A percentile compares a stretch with the other conserved stretches of the same genome.
Evolutionary conservation across 2,329 filamentous ascomycete species (phyloP).

Genomic region (Mycosphaerelloides madeirae): DNA sequence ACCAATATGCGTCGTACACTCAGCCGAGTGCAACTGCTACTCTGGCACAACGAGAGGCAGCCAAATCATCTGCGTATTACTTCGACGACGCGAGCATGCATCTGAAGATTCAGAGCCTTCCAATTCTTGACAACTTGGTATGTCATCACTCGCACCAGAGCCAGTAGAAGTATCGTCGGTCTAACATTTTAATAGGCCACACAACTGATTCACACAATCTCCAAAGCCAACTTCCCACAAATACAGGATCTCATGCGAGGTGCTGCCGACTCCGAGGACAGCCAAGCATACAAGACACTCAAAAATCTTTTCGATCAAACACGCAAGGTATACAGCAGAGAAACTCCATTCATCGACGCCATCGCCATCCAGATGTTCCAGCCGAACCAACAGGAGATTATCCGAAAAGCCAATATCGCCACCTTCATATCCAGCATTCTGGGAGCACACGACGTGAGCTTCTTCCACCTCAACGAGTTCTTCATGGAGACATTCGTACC

Average conservation of each 20-base stretch:
- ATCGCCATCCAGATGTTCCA: slow-evolving; percentile 36
- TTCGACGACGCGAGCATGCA: slow-evolving; percentile 41
- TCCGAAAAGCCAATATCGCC: slow-evolving; percentile 61
- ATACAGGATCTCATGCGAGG: slow-evolving; percentile 53
- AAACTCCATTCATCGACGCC: slow-evolving; percentile 48
- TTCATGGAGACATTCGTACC: slow-evolving; percentile 62
- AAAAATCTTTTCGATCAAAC: slow-evolving; percentile 61
- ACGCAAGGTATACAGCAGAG: slow-evolving; percentile 56
- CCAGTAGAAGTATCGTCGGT: too few species aligned
- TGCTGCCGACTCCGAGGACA: slow-evolving; percentile 32
- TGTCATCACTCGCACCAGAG: slow-evolving; percentile 23
- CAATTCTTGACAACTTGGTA: slow-evolving; percentile 59
- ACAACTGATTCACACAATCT: slow-evolving; percentile 55
- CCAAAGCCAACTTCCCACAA: slow-evolving; percentile 53
- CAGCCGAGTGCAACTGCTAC: slow-evolving; percentile 5
- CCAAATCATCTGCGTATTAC: slow-evolving; percentile 23
- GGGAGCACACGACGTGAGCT: slow-evolving; percentile 57
- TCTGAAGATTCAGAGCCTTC: slow-evolving; percentile 55
- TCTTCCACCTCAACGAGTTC: slow-evolving; percentile 58
- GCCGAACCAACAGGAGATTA: slow-evolving; percentile 51
- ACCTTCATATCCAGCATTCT: slow-evolving; percentile 62
- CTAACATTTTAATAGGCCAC: slow-evolving; percentile 42
- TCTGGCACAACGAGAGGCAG: slow-evolving; percentile 10
- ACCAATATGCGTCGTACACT: slow-evolving; percentile 15
- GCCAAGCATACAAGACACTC: slow-evolving; percentile 58